phyloP scores from a whole-genome alignment of 495 filamentous ascomycete genomes.

The Aspergillus cavernicola region DNA sequence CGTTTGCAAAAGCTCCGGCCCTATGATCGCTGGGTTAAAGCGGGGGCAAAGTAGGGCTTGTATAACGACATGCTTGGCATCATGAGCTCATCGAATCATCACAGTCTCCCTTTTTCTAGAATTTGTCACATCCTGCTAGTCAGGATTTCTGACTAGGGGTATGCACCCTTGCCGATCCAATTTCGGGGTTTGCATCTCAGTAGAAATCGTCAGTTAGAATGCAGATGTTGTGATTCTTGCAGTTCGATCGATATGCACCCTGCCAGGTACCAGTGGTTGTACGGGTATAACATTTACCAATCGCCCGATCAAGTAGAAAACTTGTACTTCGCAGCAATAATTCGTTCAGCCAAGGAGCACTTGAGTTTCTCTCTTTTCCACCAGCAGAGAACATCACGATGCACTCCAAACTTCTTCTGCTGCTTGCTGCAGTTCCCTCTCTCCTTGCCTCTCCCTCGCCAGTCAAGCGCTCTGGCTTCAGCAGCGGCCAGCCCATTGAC shows the following conservation, averaged over 20 bases:
- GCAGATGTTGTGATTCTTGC: constrained; percentile 3
- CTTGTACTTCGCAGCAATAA: background rate
- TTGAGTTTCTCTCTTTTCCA: background rate
- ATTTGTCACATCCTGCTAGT: background rate
- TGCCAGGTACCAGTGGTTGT: background rate
- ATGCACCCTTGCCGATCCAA: constrained; percentile 4
- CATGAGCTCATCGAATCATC: background rate
- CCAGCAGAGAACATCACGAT: constrained; percentile 10
- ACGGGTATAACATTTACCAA: background rate
- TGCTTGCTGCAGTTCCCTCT: constrained; percentile 18
- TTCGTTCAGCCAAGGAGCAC: too few species aligned
- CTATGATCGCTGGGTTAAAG: background rate
- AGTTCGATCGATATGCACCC: background rate
- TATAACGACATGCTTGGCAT: constrained; percentile 13
- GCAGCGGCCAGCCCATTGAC: constrained; percentile 48
- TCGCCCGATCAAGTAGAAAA: background rate
- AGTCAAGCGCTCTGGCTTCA: constrained; percentile 35
- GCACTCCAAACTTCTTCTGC: constrained; percentile 14
- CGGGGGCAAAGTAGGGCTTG: background rate
- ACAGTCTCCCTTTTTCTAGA: background rate
- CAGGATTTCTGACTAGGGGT: too few species aligned
- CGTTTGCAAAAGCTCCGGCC: background rate
- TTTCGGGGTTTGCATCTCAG: constrained; percentile 4
- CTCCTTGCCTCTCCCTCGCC: constrained; percentile 22
- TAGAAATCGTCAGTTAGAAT: background rate